Evolutionary conservation across 2,329 filamentous ascomycete genomes (phyloP).

Genomic region (Hypomyces rosellus): DNA sequence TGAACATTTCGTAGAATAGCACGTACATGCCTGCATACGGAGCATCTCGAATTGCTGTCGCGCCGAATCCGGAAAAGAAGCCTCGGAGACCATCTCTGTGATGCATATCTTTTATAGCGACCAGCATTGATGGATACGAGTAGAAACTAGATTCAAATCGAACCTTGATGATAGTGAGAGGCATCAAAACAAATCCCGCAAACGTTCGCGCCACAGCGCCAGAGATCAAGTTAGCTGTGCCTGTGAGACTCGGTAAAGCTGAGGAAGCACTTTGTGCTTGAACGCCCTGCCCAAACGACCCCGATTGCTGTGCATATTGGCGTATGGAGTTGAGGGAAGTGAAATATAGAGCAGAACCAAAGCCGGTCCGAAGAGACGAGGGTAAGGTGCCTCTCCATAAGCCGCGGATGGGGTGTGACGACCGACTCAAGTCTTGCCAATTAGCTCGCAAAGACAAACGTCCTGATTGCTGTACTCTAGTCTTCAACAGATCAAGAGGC

Average conservation of each 20-base stretch:
- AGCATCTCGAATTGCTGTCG: conserved; percentile 88
- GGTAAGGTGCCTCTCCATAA: conserved; percentile 93
- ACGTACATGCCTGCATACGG: conserved; percentile 95
- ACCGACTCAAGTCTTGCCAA: conserved; percentile 40
- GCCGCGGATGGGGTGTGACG: conserved; percentile 56
- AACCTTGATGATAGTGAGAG: conserved; percentile 92
- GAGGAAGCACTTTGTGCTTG: conserved; percentile 46
- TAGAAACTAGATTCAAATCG: conserved; percentile 89
- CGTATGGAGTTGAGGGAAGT: conserved; percentile 78
- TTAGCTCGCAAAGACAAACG: conserved; percentile 52
- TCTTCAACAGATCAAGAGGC: conserved; percentile 93
- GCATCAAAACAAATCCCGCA: conserved; percentile 90
- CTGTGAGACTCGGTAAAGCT: conserved; percentile 73
- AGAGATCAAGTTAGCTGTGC: conserved; percentile 76
- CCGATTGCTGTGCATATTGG: conserved; percentile 45
- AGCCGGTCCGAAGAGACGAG: conserved; percentile 86
- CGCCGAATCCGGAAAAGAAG: conserved; percentile 91
- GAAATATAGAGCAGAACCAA: conserved; percentile 93
- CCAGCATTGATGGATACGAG: conserved; percentile 67
- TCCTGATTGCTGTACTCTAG: conserved; percentile 83
- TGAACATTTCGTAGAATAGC: conserved; percentile 83
- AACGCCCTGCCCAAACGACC: conserved; percentile 17
- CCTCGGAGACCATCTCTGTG: conserved; percentile 67
- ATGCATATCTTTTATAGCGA: conserved; percentile 69
- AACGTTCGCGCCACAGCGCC: conserved; percentile 79